Conservation (phyloP, 2,329 filamentous ascomycete genomes). For the Parafenestella ontariensis region DNA sequence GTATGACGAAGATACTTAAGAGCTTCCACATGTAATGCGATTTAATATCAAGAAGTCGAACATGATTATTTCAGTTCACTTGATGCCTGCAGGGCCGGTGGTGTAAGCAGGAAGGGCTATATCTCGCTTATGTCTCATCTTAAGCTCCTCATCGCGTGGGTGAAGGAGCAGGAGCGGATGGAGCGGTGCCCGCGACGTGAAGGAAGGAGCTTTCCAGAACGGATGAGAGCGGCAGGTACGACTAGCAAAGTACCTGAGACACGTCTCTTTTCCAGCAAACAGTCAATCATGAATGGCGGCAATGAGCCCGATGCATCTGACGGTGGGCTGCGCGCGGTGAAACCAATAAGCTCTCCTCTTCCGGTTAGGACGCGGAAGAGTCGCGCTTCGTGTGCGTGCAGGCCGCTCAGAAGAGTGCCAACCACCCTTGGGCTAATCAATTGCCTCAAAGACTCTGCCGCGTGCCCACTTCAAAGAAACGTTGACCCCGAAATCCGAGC, state of each 20-base stretch:
- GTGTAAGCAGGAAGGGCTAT: constrained; percentile 1
- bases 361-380: constrained; percentile 28
- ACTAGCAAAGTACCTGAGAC: background rate
- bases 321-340: constrained; percentile 6
- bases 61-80: background rate
- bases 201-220: background rate
- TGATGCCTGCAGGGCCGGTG: background rate
- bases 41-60: background rate
- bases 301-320: constrained; percentile 9
- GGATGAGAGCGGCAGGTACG: background rate
- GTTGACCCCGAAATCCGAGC: background rate
- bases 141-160: constrained; percentile 6
- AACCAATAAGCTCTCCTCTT: constrained; percentile 24
- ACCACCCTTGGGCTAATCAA: constrained; percentile 21
- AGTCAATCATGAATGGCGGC: constrained; percentile 1
- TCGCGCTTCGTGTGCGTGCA: constrained; percentile 24
- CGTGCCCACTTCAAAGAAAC: constrained; percentile 7
- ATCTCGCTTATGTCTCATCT: constrained; percentile 17
- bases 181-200: background rate
- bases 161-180: background rate
- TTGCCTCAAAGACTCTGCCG: constrained; percentile 19
- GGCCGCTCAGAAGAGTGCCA: constrained; percentile 18
- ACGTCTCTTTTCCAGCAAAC: constrained; percentile 6
- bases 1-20: background rate
- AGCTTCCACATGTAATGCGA: background rate